Evolutionary conservation across 352 stramenopile species (phyloP), one percentile per base, ranked within the genome.

Genomic region (Thraustochytrium sp.): DNA sequence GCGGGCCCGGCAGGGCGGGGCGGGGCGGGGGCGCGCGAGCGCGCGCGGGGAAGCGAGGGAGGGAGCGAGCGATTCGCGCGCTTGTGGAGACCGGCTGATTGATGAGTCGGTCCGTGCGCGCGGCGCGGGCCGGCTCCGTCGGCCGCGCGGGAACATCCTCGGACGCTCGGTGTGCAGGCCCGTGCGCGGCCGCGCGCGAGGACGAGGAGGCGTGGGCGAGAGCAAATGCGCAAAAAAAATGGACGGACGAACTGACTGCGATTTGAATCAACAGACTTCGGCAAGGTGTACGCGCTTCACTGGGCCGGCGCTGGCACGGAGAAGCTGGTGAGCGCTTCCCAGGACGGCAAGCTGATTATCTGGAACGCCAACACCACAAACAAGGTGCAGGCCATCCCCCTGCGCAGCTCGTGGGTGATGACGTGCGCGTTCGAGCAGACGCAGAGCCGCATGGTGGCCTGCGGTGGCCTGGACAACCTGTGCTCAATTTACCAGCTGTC

Each of bases 271-370:
- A 40, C 59, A 72, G 59, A 87, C 82, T 87, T 85, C 42, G 62
- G 77, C 76, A 87, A 87, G 74, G 85, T 87, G 38, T 87, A 87
- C 64, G 65, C 85, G 4, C 21, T 87, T 3, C 61, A 85, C 46
- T 87, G 85, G 85, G 54, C 85, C 54, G 84, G 68, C 37, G 29
- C 73, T 3, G 49, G 49, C 51, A 76, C 23, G 4, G 73, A 82
- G 40, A 82, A 76, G 73, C 73, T 74, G 5, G 49, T 72, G 26
- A 82, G 73, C 44, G 73, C 53, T 2, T 82, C 49, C 5, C 84
- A 87, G 76, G 85, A 87, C 56, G 85, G 85, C 29, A 87, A 87
- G 46, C 55, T 87, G 21, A 87, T 87, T 23, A 61, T 87, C 21
- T 87, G 85, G 85, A 76, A 87, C 51, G 85, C 76, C 26, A 78